Percentiles rank a stretch among this genome's conserved stretches.
Evolutionary conservation across 805 yeast species (phyloP).

Genomic region (Candida silvicultrix): DNA sequence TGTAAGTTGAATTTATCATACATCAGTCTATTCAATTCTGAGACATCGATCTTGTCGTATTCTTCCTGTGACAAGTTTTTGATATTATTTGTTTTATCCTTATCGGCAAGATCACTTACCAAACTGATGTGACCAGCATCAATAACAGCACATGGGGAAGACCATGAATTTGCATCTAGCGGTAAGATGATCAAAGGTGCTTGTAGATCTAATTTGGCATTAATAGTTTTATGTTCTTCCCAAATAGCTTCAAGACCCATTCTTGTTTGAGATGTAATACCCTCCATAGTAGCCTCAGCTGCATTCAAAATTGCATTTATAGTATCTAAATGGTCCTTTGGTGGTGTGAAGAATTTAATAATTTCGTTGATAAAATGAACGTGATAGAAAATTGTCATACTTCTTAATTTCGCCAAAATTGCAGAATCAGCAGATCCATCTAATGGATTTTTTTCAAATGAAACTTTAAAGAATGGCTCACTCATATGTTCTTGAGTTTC

Average conservation of each 20-base stretch:
- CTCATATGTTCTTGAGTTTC: constrained; percentile 17
- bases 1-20: constrained; percentile 79
- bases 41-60: constrained; percentile 46
- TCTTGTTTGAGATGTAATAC: constrained; percentile 81
- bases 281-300: constrained; percentile 93
- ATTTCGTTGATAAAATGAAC: constrained; percentile 76
- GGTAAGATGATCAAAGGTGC: constrained; percentile 92
- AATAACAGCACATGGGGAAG: constrained; percentile 82
- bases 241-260: constrained; percentile 89
- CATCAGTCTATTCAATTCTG: constrained; percentile 51
- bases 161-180: constrained; percentile 67
- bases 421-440: constrained; percentile 80
- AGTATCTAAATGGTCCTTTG: constrained; percentile 78
- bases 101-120: constrained; percentile 71
- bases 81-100: constrained; percentile 58
- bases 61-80: constrained; percentile 61
- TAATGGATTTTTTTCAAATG: constrained; percentile 82
- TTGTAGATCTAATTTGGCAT: constrained; percentile 81
- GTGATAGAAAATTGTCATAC: constrained; percentile 88
- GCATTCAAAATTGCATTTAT: constrained; percentile 88
- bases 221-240: constrained; percentile 89
- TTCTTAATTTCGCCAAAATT: constrained; percentile 64
- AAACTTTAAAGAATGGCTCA: constrained; percentile 74
- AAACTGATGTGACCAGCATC: constrained; percentile 96
- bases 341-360: constrained; percentile 75